Evolutionary conservation across 495 filamentous ascomycete species (phyloP).

Genomic region (Lophiotrema nucula): DNA sequence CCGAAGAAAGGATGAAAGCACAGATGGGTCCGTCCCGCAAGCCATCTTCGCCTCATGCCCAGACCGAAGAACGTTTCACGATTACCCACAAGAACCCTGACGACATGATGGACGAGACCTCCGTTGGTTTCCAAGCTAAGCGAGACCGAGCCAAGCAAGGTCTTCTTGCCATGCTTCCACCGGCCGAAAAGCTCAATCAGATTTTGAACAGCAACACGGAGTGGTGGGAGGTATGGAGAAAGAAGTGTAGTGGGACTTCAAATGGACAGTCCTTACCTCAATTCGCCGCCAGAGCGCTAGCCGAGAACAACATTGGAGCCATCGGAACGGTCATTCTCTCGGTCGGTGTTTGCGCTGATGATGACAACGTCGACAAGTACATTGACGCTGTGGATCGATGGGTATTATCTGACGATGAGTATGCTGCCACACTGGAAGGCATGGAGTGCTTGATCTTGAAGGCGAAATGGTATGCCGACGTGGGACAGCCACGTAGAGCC

Average conservation of each 20-base stretch:
- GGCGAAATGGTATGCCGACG: slow-evolving; percentile 49
- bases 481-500: slow-evolving; percentile 52
- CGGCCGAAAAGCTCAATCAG: slow-evolving; percentile 23
- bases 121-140: slow-evolving; percentile 10
- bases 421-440: slow-evolving; percentile 49
- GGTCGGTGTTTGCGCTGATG: slow-evolving; percentile 31
- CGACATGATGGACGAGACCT: slow-evolving; percentile 14
- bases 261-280: slow-evolving; percentile 8
- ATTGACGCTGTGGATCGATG: slow-evolving; percentile 44
- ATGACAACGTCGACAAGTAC: slow-evolving; percentile 36
- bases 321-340: slow-evolving; percentile 34
- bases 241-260: slow-evolving; percentile 33
- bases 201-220: slow-evolving; percentile 26
- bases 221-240: slow-evolving; percentile 35
- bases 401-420: slow-evolving; percentile 50
- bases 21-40: slow-evolving; percentile 9
- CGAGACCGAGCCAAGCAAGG: slow-evolving; percentile 22
- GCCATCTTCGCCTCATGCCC: neutral
- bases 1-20: slow-evolving; percentile 22
- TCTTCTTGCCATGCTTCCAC: slow-evolving; percentile 26
- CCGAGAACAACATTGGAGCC: slow-evolving; percentile 30
- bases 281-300: slow-evolving; percentile 27
- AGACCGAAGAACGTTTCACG: slow-evolving; percentile 15
- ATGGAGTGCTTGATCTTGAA: slow-evolving; percentile 52
- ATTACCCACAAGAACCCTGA: slow-evolving; percentile 17